Conservation (phyloP, 2,329 filamentous ascomycete genomes). For the Fusarium graminum region DNA sequence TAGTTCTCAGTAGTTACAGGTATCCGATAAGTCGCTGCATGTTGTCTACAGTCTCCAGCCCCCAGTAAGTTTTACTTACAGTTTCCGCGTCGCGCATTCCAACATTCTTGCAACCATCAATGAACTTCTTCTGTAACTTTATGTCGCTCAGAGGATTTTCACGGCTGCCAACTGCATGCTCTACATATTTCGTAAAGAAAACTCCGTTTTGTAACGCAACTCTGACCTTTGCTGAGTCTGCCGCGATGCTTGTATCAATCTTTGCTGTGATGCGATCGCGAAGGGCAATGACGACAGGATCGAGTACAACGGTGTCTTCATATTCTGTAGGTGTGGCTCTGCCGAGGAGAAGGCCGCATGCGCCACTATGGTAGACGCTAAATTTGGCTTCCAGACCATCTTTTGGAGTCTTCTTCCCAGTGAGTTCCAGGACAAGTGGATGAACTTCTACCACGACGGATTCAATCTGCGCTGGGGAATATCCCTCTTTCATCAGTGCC, state of each 20-base stretch:
- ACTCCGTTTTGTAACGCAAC: rapidly evolving
- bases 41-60: background rate
- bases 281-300: background rate
- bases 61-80: background rate
- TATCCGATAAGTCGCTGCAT: background rate
- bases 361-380: slow-evolving; percentile 16
- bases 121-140: slow-evolving; percentile 2
- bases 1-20: background rate
- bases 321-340: slow-evolving; percentile 1
- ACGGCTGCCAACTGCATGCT: slow-evolving; percentile 8
- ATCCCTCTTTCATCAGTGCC: background rate
- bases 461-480: background rate
- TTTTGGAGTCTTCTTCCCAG: slow-evolving; percentile 5
- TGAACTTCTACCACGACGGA: background rate
- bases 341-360: slow-evolving; percentile 5
- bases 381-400: slow-evolving; percentile 11
- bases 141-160: background rate
- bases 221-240: background rate
- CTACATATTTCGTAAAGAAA: rapidly evolving
- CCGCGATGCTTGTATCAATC: background rate
- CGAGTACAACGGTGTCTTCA: background rate
- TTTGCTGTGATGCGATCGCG: slow-evolving; percentile 1
- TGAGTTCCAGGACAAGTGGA: slow-evolving; percentile 3
- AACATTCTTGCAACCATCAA: background rate
- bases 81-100: background rate